These are phyloP conservation scores for Clathrospora elynae DNA, from an alignment of 2,329 filamentous ascomycete genomes.

Conservation along the genomic window DNA sequence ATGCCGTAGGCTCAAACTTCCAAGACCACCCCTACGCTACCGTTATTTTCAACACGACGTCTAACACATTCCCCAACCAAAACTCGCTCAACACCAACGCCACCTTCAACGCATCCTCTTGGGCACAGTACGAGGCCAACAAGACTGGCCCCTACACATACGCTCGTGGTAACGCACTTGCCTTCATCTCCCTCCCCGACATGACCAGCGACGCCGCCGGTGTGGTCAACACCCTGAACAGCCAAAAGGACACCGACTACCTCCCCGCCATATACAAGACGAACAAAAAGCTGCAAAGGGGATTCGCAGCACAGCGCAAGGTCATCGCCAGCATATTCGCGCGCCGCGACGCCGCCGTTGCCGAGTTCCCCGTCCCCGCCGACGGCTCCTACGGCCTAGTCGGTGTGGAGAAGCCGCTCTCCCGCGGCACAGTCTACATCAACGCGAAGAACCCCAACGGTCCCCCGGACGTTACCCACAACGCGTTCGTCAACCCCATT, in stretches of 20 bases:
- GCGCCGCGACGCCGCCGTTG: conserved; percentile 28
- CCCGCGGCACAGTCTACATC: conserved; percentile 44
- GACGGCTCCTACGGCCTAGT: conserved; percentile 35
- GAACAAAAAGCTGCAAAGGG: conserved; percentile 27
- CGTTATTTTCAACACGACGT: conserved; percentile 30
- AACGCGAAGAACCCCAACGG: conserved; percentile 37
- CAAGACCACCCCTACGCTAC: conserved; percentile 38
- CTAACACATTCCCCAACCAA: conserved; percentile 29
- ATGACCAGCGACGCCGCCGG: conserved; percentile 22
- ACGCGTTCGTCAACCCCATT: conserved; percentile 37
- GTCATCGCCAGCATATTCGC: conserved; percentile 31
- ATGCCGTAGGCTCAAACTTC: conserved; percentile 44
- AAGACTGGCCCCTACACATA: conserved; percentile 41
- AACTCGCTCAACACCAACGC: conserved; percentile 33
- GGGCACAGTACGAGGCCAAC: conserved; percentile 37
- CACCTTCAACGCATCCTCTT: conserved; percentile 42
- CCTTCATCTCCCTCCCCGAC: conserved; percentile 34
- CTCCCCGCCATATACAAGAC: conserved; percentile 32
- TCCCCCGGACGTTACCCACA: conserved; percentile 33
- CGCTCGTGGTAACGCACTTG: conserved; percentile 32
- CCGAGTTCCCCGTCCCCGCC: conserved; percentile 45
- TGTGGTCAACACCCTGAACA: conserved; percentile 9
- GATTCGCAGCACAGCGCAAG: conserved; percentile 31
- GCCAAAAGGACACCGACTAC: conserved; percentile 23
- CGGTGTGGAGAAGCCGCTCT: conserved; percentile 41